phyloP scores from a whole-genome alignment of 1,284 basidiomycete species.

The Leccinum solheimii region DNA sequence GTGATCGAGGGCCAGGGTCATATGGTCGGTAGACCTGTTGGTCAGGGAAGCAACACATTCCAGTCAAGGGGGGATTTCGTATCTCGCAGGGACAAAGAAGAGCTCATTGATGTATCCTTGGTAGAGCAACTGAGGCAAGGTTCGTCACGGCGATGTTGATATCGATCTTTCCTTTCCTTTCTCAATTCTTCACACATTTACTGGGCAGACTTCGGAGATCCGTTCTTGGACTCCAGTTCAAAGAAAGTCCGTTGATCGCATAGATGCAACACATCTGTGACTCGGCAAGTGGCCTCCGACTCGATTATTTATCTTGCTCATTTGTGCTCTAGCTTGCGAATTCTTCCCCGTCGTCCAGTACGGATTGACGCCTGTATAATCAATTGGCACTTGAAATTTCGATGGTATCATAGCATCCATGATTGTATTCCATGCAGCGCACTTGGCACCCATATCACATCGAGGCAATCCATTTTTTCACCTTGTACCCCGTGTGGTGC shows the following conservation, averaged over 20 bases:
- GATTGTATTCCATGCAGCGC: slow-evolving; percentile 7
- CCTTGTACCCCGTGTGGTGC: neutral
- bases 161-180: neutral
- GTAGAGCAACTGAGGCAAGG: slow-evolving; percentile 42
- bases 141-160: slow-evolving; percentile 21
- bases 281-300: neutral
- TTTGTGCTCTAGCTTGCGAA: slow-evolving; percentile 14
- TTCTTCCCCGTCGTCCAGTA: neutral
- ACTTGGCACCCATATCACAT: neutral
- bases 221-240: slow-evolving; percentile 40
- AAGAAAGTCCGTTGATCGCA: slow-evolving; percentile 24
- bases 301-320: slow-evolving; percentile 19
- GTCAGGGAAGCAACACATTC: slow-evolving; percentile 23
- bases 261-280: neutral
- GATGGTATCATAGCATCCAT: slow-evolving; percentile 1
- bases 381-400: neutral
- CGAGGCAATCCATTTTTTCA: neutral
- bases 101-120: slow-evolving; percentile 41
- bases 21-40: slow-evolving; percentile 12
- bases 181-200: slow-evolving; percentile 3
- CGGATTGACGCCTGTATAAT: neutral
- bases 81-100: slow-evolving; percentile 40
- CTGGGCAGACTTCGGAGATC: slow-evolving; percentile 46
- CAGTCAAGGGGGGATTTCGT: slow-evolving; percentile 31
- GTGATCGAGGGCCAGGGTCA: slow-evolving; percentile 28